phyloP scores from a whole-genome alignment of 2,329 filamentous ascomycete genomes.

The Penicillium glabrum region DNA sequence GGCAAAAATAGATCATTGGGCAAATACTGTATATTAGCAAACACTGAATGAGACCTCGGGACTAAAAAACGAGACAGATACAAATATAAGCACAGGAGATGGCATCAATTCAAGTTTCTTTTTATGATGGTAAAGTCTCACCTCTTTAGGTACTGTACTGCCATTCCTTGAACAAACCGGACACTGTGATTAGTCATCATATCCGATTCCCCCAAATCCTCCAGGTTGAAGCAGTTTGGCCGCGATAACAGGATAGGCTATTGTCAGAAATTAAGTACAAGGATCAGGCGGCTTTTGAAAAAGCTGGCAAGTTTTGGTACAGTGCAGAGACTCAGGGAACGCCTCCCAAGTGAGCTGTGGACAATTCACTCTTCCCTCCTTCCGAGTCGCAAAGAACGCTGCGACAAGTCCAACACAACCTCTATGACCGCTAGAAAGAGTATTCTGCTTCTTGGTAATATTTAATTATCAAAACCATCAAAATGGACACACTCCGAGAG shows the following conservation, averaged over 20 bases:
- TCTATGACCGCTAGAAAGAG: background rate
- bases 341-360: background rate
- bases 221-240: background rate
- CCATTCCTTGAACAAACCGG: background rate
- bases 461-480: background rate
- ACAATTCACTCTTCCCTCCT: background rate
- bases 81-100: too few species aligned
- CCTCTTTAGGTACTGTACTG: background rate
- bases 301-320: background rate
- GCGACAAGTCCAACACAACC: background rate
- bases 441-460: background rate
- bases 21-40: too few species aligned
- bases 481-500: constrained; percentile 24
- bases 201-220: background rate
- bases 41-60: too few species aligned
- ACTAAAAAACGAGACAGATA: too few species aligned
- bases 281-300: background rate
- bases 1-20: background rate
- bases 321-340: background rate
- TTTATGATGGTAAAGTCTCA: background rate
- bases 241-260: background rate
- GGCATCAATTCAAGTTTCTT: background rate
- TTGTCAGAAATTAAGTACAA: background rate
- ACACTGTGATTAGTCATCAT: constrained; percentile 4
- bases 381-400: background rate